Conservation (phyloP, 176 grass and related monocot species). For the Neostapfia colusana region DNA sequence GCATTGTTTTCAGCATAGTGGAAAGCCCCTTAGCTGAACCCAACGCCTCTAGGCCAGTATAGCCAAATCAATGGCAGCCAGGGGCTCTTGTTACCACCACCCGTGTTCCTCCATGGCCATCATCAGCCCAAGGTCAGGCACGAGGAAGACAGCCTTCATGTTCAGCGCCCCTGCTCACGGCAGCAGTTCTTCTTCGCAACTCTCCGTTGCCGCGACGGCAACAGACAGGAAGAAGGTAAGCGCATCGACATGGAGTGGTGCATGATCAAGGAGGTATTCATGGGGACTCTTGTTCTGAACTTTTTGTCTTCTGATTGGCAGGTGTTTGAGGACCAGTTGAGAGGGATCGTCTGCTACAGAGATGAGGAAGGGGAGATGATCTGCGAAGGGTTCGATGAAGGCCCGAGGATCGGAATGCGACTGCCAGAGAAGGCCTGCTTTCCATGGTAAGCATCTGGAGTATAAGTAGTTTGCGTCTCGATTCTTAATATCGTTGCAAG, state of each 20-base stretch:
- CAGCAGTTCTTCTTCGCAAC: slow-evolving; percentile 9
- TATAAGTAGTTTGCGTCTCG: background rate
- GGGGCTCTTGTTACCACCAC: background rate
- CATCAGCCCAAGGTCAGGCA: slow-evolving; percentile 15
- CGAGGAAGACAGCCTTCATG: slow-evolving; percentile 17
- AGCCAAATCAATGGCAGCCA: background rate
- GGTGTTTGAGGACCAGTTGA: slow-evolving; percentile 80
- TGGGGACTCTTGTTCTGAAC: background rate
- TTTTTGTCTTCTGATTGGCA: background rate
- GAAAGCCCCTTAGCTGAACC: background rate
- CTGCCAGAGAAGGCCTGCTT: slow-evolving; percentile 53
- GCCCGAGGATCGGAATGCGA: slow-evolving; percentile 49
- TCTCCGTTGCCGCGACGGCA: slow-evolving; percentile 20
- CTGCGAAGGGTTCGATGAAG: slow-evolving; percentile 91
- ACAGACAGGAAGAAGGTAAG: slow-evolving; percentile 31
- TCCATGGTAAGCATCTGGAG: slow-evolving; percentile 41
- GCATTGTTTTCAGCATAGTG: background rate
- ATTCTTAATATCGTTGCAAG: background rate
- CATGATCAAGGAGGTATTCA: background rate
- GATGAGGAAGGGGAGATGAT: slow-evolving; percentile 77
- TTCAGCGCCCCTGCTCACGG: slow-evolving; percentile 35
- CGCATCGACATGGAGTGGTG: background rate
- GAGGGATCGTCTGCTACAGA: slow-evolving; percentile 79
- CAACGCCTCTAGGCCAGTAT: background rate
- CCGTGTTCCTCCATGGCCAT: slow-evolving; percentile 17